phyloP scores from a whole-genome alignment of 352 stramenopile genomes.

The Albugo laibachii region DNA sequence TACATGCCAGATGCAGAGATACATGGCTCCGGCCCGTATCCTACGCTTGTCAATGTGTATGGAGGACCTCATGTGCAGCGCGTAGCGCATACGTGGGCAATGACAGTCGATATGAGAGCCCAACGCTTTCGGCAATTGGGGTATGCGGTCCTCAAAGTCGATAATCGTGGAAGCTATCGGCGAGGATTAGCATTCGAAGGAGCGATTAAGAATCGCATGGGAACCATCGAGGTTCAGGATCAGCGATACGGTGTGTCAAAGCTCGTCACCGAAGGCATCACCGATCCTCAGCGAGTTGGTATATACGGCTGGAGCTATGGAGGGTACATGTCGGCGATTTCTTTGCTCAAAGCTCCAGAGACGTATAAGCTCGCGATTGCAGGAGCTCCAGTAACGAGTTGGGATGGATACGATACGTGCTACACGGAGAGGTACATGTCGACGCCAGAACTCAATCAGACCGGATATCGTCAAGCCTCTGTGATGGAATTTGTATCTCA shows the following conservation, averaged over 20 bases:
- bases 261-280: constrained; percentile 73
- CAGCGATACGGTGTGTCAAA: constrained; percentile 64
- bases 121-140: constrained; percentile 84
- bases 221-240: constrained; percentile 77
- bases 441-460: constrained; percentile 81
- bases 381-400: constrained; percentile 91
- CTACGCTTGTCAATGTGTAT: constrained; percentile 91
- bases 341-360: constrained; percentile 87
- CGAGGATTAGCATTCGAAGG: constrained; percentile 86
- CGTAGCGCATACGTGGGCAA: constrained; percentile 80
- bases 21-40: constrained; percentile 84
- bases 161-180: constrained; percentile 89
- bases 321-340: constrained; percentile 94
- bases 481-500: constrained; percentile 87
- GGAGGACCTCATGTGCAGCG: constrained; percentile 93
- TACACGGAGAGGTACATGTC: constrained; percentile 98
- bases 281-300: constrained; percentile 70
- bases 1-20: constrained; percentile 77
- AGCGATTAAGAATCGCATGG: constrained; percentile 85
- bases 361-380: constrained; percentile 91
- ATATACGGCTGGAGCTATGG: constrained; percentile 98
- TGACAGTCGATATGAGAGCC: constrained; percentile 86
- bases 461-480: constrained; percentile 77
- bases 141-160: constrained; percentile 92
- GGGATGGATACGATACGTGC: constrained; percentile 97